Conservation (phyloP, 345 rosid species). For the Raphanus raphanistrum region DNA sequence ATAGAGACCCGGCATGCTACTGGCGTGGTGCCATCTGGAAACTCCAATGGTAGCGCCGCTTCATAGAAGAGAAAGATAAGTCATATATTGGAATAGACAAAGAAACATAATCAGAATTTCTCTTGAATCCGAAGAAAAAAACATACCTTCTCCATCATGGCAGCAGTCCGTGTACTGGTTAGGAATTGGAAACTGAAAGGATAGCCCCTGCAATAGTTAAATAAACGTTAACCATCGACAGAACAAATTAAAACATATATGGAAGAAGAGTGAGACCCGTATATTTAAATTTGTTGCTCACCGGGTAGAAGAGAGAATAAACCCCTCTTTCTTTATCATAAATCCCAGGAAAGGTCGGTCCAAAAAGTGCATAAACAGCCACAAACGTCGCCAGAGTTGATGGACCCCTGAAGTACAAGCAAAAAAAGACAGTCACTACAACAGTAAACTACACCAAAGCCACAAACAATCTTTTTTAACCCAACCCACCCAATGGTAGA, state of each 20-base stretch:
- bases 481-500: slow-evolving; percentile 77
- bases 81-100: not conserved
- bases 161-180: slow-evolving; percentile 82
- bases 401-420: slow-evolving; percentile 59
- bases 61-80: slow-evolving; percentile 30
- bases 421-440: not conserved
- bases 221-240: not conserved
- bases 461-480: slow-evolving; percentile 9
- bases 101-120: slow-evolving; percentile 1
- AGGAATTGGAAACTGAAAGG: slow-evolving; percentile 97
- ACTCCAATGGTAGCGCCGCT: slow-evolving; percentile 95
- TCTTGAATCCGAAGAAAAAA: slow-evolving; percentile 4
- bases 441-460: slow-evolving; percentile 14
- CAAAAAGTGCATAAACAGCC: slow-evolving; percentile 89
- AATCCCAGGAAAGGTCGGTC: slow-evolving; percentile 93
- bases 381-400: slow-evolving; percentile 90
- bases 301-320: slow-evolving; percentile 90
- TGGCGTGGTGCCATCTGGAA: slow-evolving; percentile 99
- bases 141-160: slow-evolving; percentile 78
- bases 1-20: slow-evolving; percentile 93
- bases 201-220: slow-evolving; percentile 64
- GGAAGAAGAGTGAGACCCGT: not conserved
- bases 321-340: slow-evolving; percentile 88
- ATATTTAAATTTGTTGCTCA: slow-evolving; percentile 35
- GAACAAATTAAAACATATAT: slow-evolving; percentile 4